Evolutionary conservation across 768 basidiomycete genomes (phyloP).

Genomic region (Mycena belliarum): DNA sequence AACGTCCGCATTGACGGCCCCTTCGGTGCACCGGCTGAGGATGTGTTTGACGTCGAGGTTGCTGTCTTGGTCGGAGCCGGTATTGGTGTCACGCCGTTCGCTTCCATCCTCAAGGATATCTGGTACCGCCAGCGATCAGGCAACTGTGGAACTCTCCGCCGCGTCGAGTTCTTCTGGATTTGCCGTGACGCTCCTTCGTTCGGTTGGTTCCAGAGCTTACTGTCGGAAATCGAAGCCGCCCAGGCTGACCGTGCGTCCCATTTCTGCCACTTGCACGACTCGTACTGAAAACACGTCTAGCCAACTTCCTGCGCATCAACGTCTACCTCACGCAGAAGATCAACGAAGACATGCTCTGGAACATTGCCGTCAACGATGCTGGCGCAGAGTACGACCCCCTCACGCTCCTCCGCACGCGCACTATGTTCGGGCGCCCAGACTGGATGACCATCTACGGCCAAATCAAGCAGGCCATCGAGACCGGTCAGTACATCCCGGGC

Average conservation of each 20-base stretch:
- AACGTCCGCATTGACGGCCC: slow-evolving; percentile 83
- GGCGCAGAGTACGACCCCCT: slow-evolving; percentile 87
- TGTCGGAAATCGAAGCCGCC: slow-evolving; percentile 86
- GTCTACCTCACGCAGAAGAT: slow-evolving; percentile 90
- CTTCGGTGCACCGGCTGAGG: slow-evolving; percentile 91
- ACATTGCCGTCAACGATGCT: slow-evolving; percentile 85
- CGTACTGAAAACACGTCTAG: slow-evolving; percentile 39
- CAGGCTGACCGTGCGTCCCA: slow-evolving; percentile 79
- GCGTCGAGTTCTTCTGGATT: slow-evolving; percentile 95
- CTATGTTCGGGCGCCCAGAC: slow-evolving; percentile 90
- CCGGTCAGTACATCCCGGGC: slow-evolving; percentile 80
- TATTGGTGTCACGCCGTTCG: slow-evolving; percentile 95
- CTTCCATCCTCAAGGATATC: slow-evolving; percentile 92
- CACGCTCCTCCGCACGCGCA: slow-evolving; percentile 84
- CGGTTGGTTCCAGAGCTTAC: slow-evolving; percentile 92
- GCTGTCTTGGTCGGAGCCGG: slow-evolving; percentile 92
- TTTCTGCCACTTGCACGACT: background rate
- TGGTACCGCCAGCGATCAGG: slow-evolving; percentile 90
- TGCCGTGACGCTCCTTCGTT: slow-evolving; percentile 95
- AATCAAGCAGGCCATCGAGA: slow-evolving; percentile 77
- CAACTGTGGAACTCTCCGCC: slow-evolving; percentile 74
- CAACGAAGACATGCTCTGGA: slow-evolving; percentile 85
- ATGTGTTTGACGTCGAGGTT: slow-evolving; percentile 83
- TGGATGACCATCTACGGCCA: slow-evolving; percentile 81
- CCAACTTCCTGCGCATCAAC: slow-evolving; percentile 91